Conservation (phyloP, 805 yeast species). For the Zygoascus flipseniorum region DNA sequence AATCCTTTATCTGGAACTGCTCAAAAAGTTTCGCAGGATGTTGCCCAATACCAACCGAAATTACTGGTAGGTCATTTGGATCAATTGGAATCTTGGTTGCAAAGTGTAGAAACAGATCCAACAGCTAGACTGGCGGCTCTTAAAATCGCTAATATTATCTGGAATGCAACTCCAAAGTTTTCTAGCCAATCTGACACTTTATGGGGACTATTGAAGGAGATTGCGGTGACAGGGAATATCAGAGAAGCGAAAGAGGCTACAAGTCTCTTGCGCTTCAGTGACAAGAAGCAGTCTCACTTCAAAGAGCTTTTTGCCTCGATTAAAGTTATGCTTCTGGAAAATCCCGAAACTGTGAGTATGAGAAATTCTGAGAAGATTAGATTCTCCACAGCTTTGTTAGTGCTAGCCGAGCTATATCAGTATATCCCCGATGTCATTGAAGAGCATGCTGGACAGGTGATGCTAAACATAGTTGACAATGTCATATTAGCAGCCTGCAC, state of each 20-base stretch:
- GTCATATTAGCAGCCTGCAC: slow-evolving; percentile 37
- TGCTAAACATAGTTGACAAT: slow-evolving; percentile 51
- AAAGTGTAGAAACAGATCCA: slow-evolving; percentile 21
- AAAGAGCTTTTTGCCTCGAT: slow-evolving; percentile 31
- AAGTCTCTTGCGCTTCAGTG: slow-evolving; percentile 45
- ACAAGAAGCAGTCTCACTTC: slow-evolving; percentile 34
- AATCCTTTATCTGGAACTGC: slow-evolving; percentile 32
- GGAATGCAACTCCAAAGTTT: slow-evolving; percentile 41
- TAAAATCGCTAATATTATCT: slow-evolving; percentile 53
- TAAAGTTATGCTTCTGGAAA: slow-evolving; percentile 2
- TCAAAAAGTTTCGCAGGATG: slow-evolving; percentile 47
- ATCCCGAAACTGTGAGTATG: not conserved
- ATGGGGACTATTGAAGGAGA: slow-evolving; percentile 4
- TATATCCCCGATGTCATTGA: slow-evolving; percentile 43
- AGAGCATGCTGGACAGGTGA: slow-evolving; percentile 47
- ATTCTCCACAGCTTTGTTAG: slow-evolving; percentile 49
- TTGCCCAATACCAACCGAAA: slow-evolving; percentile 53
- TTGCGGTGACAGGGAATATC: slow-evolving; percentile 48
- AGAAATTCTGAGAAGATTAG: slow-evolving; percentile 7
- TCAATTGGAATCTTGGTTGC: slow-evolving; percentile 37
- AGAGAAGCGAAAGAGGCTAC: slow-evolving; percentile 57
- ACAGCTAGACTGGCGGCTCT: slow-evolving; percentile 35
- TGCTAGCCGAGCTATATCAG: slow-evolving; percentile 50
- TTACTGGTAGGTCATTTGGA: slow-evolving; percentile 53
- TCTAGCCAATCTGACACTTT: slow-evolving; percentile 35